Base-by-base conservation (phyloP, 495 filamentous ascomycete genomes). In the Podospora pseudoanserina region DNA sequence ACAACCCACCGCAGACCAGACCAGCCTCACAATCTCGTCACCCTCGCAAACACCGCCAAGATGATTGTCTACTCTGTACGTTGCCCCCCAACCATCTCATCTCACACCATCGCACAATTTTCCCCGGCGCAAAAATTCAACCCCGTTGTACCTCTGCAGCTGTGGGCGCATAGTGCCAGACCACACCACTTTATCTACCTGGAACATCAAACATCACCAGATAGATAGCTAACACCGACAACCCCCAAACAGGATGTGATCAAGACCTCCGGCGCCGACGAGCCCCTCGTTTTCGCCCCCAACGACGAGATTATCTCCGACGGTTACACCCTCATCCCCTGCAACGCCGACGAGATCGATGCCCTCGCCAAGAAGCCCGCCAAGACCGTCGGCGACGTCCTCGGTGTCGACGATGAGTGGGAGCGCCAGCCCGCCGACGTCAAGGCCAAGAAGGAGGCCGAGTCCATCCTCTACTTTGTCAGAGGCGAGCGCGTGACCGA, bases 361-460 rank as follows among this genome's bases (percentile, higher is more conserved):
- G 23, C n/a, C n/a, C 55, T 58, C 55, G 55, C 55, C 27, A 57
- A 60, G 30, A 44, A 59, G 54, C 64, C 44, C 64, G 63, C 26
- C 56, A 59, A 59, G 56, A 26, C 59, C 18, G 30, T 27, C 70
- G 80, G 97, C 80, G 90, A 88, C 80, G 92, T 86, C 66, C 95
- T 97, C 81, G 95, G 98, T 89, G 86, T 98, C 79, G 87, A 97
- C 88, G 93, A 95, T 74, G 96, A 98, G 78, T 94, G 91, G 73
- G 98, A 90, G 83, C 81, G 91, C 65, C 73, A 96, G 69, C 90
- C 86, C 70, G 83, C 88, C 78, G 83, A 94, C 73, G 92, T 93
- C 77, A 87, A 86, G 63, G 81, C 89, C 73, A 88, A 90, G 72
- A 97, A 91, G 78, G 93, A 97, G 81, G 88, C 88, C 72, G 90